Base-by-base conservation (phyloP, 1,139 yeast species). In the Zygosaccharomyces pseudobailii region DNA sequence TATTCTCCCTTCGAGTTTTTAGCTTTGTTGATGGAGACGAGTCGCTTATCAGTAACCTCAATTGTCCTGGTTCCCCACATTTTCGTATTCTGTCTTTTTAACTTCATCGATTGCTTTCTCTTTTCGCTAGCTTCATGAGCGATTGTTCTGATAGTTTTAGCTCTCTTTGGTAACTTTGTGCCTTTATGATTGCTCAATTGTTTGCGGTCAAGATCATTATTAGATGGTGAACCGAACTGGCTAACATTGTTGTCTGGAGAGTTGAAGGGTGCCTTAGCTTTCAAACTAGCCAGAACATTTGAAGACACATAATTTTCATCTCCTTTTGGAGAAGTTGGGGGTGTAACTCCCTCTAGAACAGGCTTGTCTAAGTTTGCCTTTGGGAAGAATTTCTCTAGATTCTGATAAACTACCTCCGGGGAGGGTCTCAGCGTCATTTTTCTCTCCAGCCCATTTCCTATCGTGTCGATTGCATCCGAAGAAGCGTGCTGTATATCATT, bases 51-150 rank as follows among this genome's bases (percentile, higher is more conserved):
- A 0, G 94, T 89, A 43, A 94, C 94, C 69, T 94, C 98, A 27
- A 89, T 83, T 13, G 88, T 95, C 56, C 79, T 84, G 54, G 88
- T 90, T 9, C 98, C 98, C 99, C 99, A 94, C 84, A 94, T 80
- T 68, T 92, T 92, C 2, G 99, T 94, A 59, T 94, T 88, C 46
- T 82, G 78, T 49, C 97, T 72, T 53, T 87, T 74, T 35, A 87
- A 59, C 22, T 58, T 59, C 41, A 56, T 50, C 25, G 69, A 57
- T 10, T 58, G 66, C 49, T 73, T 74, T 36, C 81, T 68, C 54
- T 81, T 74, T 68, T 78, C 79, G 69, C 87, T 69, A 0, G 97
- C 97, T 64, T 94, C 98, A 55, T 85, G 80, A 0, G 97, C 98
- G 45, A 92, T 96, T 20, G 86, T 83, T 55, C 98, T 75, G 50